These are phyloP conservation scores for Penicillium thymicola DNA, from an alignment of 2,329 filamentous ascomycete genomes.

Conservation along the genomic window DNA sequence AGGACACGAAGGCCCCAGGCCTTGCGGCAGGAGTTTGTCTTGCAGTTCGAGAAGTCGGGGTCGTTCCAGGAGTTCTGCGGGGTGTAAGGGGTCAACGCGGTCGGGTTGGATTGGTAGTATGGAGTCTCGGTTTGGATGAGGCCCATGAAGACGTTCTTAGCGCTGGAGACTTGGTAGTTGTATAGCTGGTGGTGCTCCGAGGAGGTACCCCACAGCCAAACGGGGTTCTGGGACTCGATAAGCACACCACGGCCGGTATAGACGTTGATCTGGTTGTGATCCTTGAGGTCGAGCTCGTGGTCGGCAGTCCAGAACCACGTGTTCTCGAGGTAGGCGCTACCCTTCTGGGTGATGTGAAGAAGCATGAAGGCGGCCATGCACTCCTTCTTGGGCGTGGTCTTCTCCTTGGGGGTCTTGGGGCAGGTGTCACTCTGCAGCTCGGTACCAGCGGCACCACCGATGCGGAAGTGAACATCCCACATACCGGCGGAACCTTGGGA, in stretches of 20 bases:
- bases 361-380: slow-evolving; percentile 72
- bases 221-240: slow-evolving; percentile 73
- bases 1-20: slow-evolving; percentile 72
- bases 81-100: slow-evolving; percentile 54
- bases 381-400: slow-evolving; percentile 59
- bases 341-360: slow-evolving; percentile 53
- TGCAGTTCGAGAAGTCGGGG: slow-evolving; percentile 66
- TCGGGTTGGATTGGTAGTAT: slow-evolving; percentile 78
- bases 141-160: slow-evolving; percentile 75
- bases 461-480: slow-evolving; percentile 95
- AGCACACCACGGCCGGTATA: slow-evolving; percentile 84
- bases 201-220: slow-evolving; percentile 76
- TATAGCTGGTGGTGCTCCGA: slow-evolving; percentile 61
- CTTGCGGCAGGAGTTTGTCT: slow-evolving; percentile 60
- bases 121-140: slow-evolving; percentile 88
- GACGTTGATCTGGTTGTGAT: slow-evolving; percentile 67
- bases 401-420: slow-evolving; percentile 67
- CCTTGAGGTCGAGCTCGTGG: slow-evolving; percentile 75
- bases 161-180: slow-evolving; percentile 81
- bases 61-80: slow-evolving; percentile 42
- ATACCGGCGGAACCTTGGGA: slow-evolving; percentile 69
- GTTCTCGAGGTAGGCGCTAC: slow-evolving; percentile 79
- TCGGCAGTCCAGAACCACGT: slow-evolving; percentile 88
- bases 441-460: slow-evolving; percentile 83
- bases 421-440: slow-evolving; percentile 76